phyloP scores from a whole-genome alignment of 805 yeast genomes.

The Kodamaea jinghongensis region DNA sequence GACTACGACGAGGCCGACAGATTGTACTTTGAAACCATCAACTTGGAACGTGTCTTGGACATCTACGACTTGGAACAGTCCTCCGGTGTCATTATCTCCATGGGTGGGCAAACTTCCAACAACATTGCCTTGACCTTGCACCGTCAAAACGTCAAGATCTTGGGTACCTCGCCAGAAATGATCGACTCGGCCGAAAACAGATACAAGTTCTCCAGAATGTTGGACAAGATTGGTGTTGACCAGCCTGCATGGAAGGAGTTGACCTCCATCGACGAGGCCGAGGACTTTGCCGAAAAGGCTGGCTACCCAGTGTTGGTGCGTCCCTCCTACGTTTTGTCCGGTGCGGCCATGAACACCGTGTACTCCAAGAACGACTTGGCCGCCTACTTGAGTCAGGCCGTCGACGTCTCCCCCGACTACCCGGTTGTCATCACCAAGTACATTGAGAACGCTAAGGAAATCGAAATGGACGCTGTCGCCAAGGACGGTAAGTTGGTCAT shows the following conservation, averaged over 20 bases:
- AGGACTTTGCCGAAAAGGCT: slow-evolving; percentile 84
- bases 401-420: slow-evolving; percentile 94
- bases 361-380: slow-evolving; percentile 87
- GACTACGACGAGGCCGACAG: slow-evolving; percentile 98
- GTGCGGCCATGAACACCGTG: slow-evolving; percentile 99
- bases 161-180: slow-evolving; percentile 98
- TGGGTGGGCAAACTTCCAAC: slow-evolving; percentile 99
- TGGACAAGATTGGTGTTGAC: slow-evolving; percentile 94
- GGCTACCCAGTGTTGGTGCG: slow-evolving; percentile 94
- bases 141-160: slow-evolving; percentile 90
- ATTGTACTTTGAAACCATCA: slow-evolving; percentile 92
- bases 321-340: slow-evolving; percentile 95
- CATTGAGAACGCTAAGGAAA: slow-evolving; percentile 95
- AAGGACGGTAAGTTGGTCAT: slow-evolving; percentile 88
- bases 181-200: slow-evolving; percentile 98
- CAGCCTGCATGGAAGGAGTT: slow-evolving; percentile 99
- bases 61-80: slow-evolving; percentile 90
- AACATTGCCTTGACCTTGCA: slow-evolving; percentile 91
- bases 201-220: slow-evolving; percentile 95
- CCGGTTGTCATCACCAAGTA: slow-evolving; percentile 97
- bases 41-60: slow-evolving; percentile 90
- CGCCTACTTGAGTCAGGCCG: slow-evolving; percentile 87
- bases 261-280: slow-evolving; percentile 90
- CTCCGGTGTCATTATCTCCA: slow-evolving; percentile 88
- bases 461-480: slow-evolving; percentile 99